Evolutionary conservation across 2,329 filamentous ascomycete species (phyloP), one percentile per base, ranked within the genome.

Genomic region (Colletotrichum sp.): DNA sequence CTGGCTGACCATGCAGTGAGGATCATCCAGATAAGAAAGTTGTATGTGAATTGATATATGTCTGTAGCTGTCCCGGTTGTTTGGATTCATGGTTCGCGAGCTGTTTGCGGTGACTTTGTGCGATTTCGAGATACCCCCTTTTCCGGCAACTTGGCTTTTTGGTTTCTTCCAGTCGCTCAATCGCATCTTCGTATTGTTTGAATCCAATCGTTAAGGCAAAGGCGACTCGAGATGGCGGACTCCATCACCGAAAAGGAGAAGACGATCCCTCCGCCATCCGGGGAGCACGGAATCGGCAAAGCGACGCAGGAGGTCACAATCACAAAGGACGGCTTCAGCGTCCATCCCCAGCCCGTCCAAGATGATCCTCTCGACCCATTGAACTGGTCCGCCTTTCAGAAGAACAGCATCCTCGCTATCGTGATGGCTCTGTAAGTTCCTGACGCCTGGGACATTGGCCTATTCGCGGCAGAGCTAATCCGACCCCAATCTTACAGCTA

Each of bases 361-460:
- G 79, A 82, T 26, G 89, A 90, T 77, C 79, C 83, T 2, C 81
- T 90, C 24, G 90, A 91, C 77, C 90, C 90, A n/a, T 81, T 91
- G 66, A 91, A 90, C 78, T 91, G 89, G 89, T 82, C 87, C 0
- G 79, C 74, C 4, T 64, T 83, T 12, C 86, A 86, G 77, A 91
- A 91, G 78, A 84, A 90, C 79, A 80, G 78, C 3, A 87, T 89
- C 59, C 82, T 91, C 4, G 83, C 83, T 4, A 89, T 91, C 74
- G 87, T 90, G 18, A 90, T 90, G 88, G 81, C 87, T 39, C 85
- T 89, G 86, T 90, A 84, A 69, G 85, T 81, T 16, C 6, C 21
- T 7, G 43, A 65, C 7, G 16, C 5, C 57, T 21, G 10, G 7
- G 18, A 13, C 43, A 3, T 21, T n/a, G 4, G 7, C 5, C 7